Percentiles rank a stretch among this genome's conserved stretches.
These are phyloP conservation scores for Arctium minus DNA, from an alignment of 129 eudicot genomes.

Conservation along the genomic window DNA sequence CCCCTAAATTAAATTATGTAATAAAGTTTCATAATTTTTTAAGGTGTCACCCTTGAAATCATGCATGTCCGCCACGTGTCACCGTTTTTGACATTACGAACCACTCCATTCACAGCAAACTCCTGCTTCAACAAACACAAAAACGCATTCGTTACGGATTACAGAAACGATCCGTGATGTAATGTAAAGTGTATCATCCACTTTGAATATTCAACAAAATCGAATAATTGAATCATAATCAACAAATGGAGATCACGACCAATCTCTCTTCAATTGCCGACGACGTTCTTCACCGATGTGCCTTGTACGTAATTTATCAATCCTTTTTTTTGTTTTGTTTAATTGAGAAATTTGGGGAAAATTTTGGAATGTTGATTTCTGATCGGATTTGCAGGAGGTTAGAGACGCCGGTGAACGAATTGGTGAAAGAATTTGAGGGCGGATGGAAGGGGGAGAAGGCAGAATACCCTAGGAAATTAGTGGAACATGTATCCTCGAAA, in stretches of 20 bases:
- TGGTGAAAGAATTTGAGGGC: slow-evolving; percentile 56
- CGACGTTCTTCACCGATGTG: slow-evolving; percentile 50
- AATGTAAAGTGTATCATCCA: not conserved
- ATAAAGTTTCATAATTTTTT: not conserved
- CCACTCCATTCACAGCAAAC: slow-evolving; percentile 6
- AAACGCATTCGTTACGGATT: not conserved
- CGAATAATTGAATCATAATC: slow-evolving; percentile 12
- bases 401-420: slow-evolving; percentile 34
- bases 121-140: not conserved
- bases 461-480: slow-evolving; percentile 56
- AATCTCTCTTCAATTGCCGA: slow-evolving; percentile 44
- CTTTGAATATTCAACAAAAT: not conserved
- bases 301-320: slow-evolving; percentile 29
- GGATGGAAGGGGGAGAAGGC: slow-evolving; percentile 53
- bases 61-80: slow-evolving; percentile 33
- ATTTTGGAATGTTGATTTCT: not conserved
- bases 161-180: not conserved
- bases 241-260: slow-evolving; percentile 15
- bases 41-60: slow-evolving; percentile 2
- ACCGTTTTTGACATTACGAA: slow-evolving; percentile 12
- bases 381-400: slow-evolving; percentile 38
- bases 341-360: not conserved
- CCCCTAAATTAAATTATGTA: too few species aligned
- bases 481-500: slow-evolving; percentile 63
- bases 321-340: not conserved